These are phyloP conservation scores for Helianthus tuberosus DNA, from an alignment of 129 eudicot genomes.

Conservation along the genomic window DNA sequence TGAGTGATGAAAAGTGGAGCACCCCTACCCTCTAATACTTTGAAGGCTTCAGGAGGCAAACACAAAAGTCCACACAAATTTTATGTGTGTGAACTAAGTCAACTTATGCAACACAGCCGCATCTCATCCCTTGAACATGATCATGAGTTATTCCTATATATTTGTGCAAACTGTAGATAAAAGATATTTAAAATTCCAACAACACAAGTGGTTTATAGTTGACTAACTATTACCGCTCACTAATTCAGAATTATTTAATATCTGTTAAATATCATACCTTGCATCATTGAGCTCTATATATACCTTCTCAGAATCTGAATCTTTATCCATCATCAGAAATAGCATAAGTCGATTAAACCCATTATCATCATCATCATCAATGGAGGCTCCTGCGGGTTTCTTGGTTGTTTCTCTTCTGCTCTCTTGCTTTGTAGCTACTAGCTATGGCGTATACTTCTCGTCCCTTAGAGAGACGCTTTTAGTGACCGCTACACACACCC, in stretches of 20 bases:
- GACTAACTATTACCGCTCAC: too few relatives aligned
- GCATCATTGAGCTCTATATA: slow-evolving; percentile 35
- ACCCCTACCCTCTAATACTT: too few relatives aligned
- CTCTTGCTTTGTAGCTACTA: slow-evolving; percentile 40
- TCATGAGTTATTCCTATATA: slow-evolving; percentile 31
- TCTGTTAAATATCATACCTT: slow-evolving; percentile 17
- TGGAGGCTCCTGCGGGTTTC: slow-evolving; percentile 45
- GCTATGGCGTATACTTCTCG: slow-evolving; percentile 48
- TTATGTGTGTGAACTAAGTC: slow-evolving; percentile 22
- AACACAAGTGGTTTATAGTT: slow-evolving; percentile 28
- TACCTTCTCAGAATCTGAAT: slow-evolving; percentile 11
- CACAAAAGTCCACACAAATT: slow-evolving; percentile 13
- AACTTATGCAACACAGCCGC: slow-evolving; percentile 26
- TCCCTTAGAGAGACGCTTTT: slow-evolving; percentile 48
- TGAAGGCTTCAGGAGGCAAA: slow-evolving; percentile 27
- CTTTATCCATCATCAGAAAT: slow-evolving; percentile 14
- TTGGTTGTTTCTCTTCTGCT: slow-evolving; percentile 39
- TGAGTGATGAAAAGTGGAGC: too few relatives aligned
- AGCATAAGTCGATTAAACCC: slow-evolving; percentile 21
- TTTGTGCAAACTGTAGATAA: neutral
- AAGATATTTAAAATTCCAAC: slow-evolving; percentile 18
- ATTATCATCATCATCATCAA: slow-evolving; percentile 24
- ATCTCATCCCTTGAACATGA: slow-evolving; percentile 42
- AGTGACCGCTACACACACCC: slow-evolving; percentile 40
- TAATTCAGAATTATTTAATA: too few relatives aligned